phyloP scores from a whole-genome alignment of 2,329 filamentous ascomycete species.

The Penicillium sp. region DNA sequence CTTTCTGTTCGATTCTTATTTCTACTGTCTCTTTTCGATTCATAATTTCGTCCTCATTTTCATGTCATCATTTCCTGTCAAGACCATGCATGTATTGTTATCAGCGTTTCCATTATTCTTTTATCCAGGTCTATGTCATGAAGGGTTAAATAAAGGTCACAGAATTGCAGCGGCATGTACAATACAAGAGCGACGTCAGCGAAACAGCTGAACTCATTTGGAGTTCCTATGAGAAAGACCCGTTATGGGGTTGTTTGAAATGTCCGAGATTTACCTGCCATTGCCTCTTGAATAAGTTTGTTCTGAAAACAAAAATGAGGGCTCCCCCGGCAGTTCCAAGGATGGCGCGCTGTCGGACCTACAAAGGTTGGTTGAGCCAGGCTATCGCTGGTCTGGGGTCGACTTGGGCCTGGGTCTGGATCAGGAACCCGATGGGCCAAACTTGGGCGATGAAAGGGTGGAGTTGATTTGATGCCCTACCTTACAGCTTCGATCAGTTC shows the following conservation, averaged over 20 bases:
- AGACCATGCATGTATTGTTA: constrained; percentile 9
- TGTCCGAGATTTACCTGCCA: not conserved
- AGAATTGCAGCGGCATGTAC: constrained; percentile 15
- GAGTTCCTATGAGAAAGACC: constrained; percentile 14
- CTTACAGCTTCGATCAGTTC: not conserved
- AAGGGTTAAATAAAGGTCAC: constrained; percentile 4
- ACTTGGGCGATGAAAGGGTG: constrained; percentile 9
- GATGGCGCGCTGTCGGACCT: not conserved
- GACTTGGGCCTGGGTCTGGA: constrained; percentile 6
- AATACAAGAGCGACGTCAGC: constrained; percentile 15
- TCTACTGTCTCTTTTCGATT: not conserved
- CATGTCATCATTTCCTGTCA: not conserved
- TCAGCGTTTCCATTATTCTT: constrained; percentile 11
- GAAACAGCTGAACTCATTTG: not conserved
- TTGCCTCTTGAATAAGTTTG: not conserved
- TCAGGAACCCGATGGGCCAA: constrained; percentile 18
- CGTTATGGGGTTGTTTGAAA: not conserved
- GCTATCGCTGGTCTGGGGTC: not conserved
- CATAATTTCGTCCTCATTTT: constrained; percentile 1
- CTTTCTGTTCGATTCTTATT: not conserved
- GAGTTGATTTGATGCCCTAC: constrained; percentile 9
- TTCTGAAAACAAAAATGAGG: not conserved
- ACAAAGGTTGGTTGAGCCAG: constrained; percentile 5
- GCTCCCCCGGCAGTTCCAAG: not conserved
- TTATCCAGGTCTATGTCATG: constrained; percentile 5